These are phyloP conservation scores for Rugiboletus extremiorientalis DNA, from an alignment of 1,284 basidiomycete species.

Conservation along the genomic window DNA sequence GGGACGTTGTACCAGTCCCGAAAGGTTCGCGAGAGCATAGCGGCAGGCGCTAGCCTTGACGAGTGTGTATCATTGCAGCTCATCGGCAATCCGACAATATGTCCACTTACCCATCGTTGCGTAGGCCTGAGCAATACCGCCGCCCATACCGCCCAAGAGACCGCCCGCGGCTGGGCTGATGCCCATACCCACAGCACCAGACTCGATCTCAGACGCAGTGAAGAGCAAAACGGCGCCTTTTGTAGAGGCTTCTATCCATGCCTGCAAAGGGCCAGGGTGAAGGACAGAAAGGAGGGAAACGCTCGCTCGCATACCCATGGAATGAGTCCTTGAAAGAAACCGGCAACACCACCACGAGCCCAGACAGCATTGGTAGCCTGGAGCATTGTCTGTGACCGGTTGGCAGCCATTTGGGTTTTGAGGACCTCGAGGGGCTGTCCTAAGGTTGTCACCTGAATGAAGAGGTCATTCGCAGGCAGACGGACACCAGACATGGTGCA, in stretches of 20 bases:
- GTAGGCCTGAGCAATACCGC: conserved; percentile 97
- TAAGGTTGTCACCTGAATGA: conserved; percentile 84
- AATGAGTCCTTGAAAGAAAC: conserved; percentile 98
- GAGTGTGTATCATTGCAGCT: conserved; percentile 15
- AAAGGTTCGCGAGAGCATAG: conserved; percentile 19
- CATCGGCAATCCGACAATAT: not conserved
- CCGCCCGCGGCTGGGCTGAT: conserved; percentile 83
- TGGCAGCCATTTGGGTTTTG: conserved; percentile 98
- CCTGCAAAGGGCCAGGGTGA: conserved; percentile 47
- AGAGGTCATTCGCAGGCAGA: conserved; percentile 5
- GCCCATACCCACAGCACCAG: conserved; percentile 61
- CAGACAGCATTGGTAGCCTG: conserved; percentile 88
- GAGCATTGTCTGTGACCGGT: conserved; percentile 87
- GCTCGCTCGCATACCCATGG: conserved; percentile 75
- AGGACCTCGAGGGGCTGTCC: conserved; percentile 98
- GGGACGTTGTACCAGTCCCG: conserved; percentile 4
- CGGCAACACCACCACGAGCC: conserved; percentile 86
- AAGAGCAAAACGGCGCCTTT: conserved; percentile 97
- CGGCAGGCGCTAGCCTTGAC: conserved; percentile 19
- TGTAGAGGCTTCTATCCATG: conserved; percentile 99
- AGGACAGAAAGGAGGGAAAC: not conserved
- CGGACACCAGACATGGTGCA: not conserved
- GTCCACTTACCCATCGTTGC: conserved; percentile 91
- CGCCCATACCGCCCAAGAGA: conserved; percentile 95
- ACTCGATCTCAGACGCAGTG: conserved; percentile 94